Evolutionary conservation across 73 alveolate genomes (phyloP), one percentile per base, ranked within the genome.

Genomic region (Blepharisma stoltei): DNA sequence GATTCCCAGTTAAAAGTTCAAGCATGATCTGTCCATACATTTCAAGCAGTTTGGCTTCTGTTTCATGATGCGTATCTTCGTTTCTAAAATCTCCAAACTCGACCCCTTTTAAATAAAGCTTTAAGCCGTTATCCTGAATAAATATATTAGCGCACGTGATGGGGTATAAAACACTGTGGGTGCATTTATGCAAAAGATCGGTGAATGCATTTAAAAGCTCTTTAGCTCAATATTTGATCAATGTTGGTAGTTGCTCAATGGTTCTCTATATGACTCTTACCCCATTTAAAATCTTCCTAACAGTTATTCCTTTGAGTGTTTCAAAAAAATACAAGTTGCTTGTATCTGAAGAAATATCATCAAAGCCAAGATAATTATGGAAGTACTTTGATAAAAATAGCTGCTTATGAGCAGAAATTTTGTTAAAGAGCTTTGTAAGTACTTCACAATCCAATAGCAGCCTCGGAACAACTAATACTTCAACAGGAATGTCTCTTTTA

Each of bases 321-420:
- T 60, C 73, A 25, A 60, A 60, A 60, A 60, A 60, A 25, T 60
- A 60, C 2, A 60, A 25, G 23, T 60, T 60, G 46, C 23, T 8
- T 8, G 2, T 60, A 1, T 60, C 73, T 4, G 14, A n/a, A 9
- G 49, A 20, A n/a, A 60, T 8, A 25, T 60, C 73, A 25, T 60
- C 73, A 25, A 60, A 60, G 23, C 73, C 73, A 9, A 60, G 46
- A 25, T 14, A 60, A n/a, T 60, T 60, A 38, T 60, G 73, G 46
- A 60, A 60, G 46, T 60, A 60, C 14, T 14, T 18, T 14, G 73
- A 60, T 14, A 60, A 60, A 25, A 60, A 60, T 4, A 60, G 45
- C 23, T 60, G 73, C 45, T 60, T 60, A 14, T 14, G 23, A 18
- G 73, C 73, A 25, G 14, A 8, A 18, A 38, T 9, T 25, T 60